These are phyloP conservation scores for Colletotrichum graminicola DNA, from an alignment of 2,329 filamentous ascomycete genomes.

Conservation along the genomic window DNA sequence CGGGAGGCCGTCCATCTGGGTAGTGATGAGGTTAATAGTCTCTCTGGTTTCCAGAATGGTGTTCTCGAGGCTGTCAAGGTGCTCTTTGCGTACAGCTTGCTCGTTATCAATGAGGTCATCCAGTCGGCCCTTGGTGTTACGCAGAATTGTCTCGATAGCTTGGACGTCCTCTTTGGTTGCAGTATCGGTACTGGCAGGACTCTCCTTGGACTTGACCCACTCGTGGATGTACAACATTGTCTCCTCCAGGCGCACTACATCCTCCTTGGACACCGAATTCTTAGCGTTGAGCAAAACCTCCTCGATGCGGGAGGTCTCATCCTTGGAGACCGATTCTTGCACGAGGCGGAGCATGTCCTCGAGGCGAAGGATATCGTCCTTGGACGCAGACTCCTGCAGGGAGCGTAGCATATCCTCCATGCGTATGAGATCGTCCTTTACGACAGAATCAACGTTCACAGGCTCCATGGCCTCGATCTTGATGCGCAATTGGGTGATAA, in stretches of 20 bases:
- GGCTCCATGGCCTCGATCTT: conserved; percentile 85
- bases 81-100: conserved; percentile 75
- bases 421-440: conserved; percentile 51
- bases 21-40: conserved; percentile 73
- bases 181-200: conserved; percentile 55
- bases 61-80: conserved; percentile 74
- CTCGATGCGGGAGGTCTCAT: conserved; percentile 58
- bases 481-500: conserved; percentile 84
- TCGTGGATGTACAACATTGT: conserved; percentile 60
- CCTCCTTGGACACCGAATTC: conserved; percentile 59
- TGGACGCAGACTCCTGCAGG: conserved; percentile 55
- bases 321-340: conserved; percentile 38
- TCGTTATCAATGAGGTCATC: conserved; percentile 84
- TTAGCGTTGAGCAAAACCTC: conserved; percentile 60
- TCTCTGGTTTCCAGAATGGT: conserved; percentile 81
- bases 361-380: conserved; percentile 52
- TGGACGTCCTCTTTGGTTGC: conserved; percentile 87
- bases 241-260: conserved; percentile 65
- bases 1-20: conserved; percentile 76
- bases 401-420: conserved; percentile 60
- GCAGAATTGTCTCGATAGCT: conserved; percentile 89
- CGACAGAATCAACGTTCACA: conserved; percentile 49
- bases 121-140: conserved; percentile 88
- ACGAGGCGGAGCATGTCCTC: conserved; percentile 63
- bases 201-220: conserved; percentile 55